phyloP scores from a whole-genome alignment of 345 rosid genomes.

The Citrus inodora region DNA sequence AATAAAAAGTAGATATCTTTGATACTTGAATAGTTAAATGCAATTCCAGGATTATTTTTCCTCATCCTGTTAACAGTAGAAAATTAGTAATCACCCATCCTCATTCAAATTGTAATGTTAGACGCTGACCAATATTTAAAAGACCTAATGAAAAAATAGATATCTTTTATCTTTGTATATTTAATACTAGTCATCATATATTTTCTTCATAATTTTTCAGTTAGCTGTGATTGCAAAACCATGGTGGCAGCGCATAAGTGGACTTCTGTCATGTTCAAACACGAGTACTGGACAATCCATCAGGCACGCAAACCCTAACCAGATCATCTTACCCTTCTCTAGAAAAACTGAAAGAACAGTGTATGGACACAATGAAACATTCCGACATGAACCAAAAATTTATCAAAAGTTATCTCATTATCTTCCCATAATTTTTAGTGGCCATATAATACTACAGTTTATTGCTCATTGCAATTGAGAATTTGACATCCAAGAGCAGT shows the following conservation, averaged over 20 bases:
- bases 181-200: not conserved
- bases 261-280: not conserved
- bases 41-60: slow-evolving; percentile 70
- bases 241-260: not conserved
- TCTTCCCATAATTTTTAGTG: not conserved
- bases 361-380: not conserved
- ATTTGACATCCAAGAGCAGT: too few species aligned
- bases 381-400: not conserved
- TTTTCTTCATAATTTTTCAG: not conserved
- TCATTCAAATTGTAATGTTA: not conserved
- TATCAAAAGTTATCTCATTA: not conserved
- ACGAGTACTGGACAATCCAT: not conserved
- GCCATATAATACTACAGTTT: not conserved
- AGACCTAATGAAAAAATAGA: not conserved
- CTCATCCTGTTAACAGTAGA: slow-evolving; percentile 36
- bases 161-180: too few species aligned
- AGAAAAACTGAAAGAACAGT: not conserved
- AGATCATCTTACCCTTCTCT: not conserved
- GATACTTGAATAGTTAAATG: slow-evolving; percentile 18
- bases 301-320: not conserved
- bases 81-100: not conserved
- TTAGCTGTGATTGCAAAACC: not conserved
- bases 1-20: not conserved
- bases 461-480: not conserved
- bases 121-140: not conserved